Conservation (phyloP, 164 flowering plant genomes). For the Hamamelis virginiana region DNA sequence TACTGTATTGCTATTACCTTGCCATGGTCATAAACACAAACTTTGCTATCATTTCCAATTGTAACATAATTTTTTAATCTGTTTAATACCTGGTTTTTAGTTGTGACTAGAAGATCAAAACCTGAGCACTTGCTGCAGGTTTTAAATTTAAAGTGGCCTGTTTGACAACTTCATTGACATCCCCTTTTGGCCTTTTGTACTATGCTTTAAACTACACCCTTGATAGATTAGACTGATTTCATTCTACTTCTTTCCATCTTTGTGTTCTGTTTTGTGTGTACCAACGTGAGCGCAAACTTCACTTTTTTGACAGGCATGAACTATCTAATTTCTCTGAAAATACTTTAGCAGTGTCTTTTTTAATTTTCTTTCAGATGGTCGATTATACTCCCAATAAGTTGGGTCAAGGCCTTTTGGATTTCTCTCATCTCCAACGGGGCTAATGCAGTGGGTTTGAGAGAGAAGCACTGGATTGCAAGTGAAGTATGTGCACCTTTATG, state of each 20-base stretch:
- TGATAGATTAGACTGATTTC: background rate
- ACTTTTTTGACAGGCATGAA: background rate
- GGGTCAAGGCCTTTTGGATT: conserved; percentile 86
- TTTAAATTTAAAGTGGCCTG: background rate
- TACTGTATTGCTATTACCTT: background rate
- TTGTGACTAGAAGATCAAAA: background rate
- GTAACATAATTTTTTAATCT: no score
- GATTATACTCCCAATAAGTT: conserved; percentile 75
- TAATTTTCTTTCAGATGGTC: conserved; percentile 60
- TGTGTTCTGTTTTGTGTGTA: background rate
- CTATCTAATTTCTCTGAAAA: no score
- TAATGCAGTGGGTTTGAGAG: conserved; percentile 81
- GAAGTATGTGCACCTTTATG: conserved; percentile 31
- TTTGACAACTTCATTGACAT: background rate
- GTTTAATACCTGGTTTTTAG: background rate
- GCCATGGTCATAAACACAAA: background rate
- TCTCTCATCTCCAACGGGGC: conserved; percentile 67
- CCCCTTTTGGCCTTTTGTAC: no score
- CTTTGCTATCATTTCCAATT: background rate
- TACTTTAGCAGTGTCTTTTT: no score
- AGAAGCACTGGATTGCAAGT: conserved; percentile 82
- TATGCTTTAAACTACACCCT: no score
- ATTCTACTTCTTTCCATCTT: background rate
- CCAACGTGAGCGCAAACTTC: background rate
- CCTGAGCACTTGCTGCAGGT: background rate